These are phyloP conservation scores for Eremochloa ophiuroides DNA, from an alignment of 176 grass and related monocot genomes.

Conservation along the genomic window DNA sequence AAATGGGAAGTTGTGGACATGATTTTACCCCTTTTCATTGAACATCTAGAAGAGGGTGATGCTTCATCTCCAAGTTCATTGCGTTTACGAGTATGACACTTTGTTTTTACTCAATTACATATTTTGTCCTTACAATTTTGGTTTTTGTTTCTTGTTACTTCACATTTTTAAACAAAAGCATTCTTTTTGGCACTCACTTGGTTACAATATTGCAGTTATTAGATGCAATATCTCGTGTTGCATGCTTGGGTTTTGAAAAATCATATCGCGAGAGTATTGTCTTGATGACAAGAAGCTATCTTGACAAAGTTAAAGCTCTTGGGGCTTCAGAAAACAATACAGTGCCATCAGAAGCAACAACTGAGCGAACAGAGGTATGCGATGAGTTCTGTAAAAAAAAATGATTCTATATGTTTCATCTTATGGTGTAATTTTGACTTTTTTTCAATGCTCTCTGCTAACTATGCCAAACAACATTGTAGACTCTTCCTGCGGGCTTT, in stretches of 20 bases:
- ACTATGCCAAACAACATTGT: conserved; percentile 53
- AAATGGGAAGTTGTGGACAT: conserved; percentile 99
- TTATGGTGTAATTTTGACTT: conserved; percentile 22
- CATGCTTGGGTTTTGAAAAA: conserved; percentile 98
- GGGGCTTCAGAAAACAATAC: conserved; percentile 66
- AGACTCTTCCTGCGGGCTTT: conserved; percentile 99
- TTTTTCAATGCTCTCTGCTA: conserved; percentile 46
- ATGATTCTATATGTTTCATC: conserved; percentile 9
- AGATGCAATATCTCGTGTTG: conserved; percentile 96
- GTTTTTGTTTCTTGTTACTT: background rate
- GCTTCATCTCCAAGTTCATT: conserved; percentile 86
- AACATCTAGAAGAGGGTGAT: conserved; percentile 97
- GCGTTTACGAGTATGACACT: conserved; percentile 73
- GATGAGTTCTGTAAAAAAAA: conserved; percentile 18
- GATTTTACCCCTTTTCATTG: conserved; percentile 97
- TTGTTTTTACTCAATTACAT: conserved; percentile 29
- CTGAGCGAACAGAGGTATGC: conserved; percentile 81
- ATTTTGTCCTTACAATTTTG: conserved; percentile 13
- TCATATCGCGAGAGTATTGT: conserved; percentile 97
- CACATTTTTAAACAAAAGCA: conserved; percentile 21
- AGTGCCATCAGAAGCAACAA: conserved; percentile 70
- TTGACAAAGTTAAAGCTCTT: conserved; percentile 87
- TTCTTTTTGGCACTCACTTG: conserved; percentile 17
- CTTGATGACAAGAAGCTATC: conserved; percentile 99
- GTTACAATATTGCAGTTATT: conserved; percentile 61